Base-by-base conservation (phyloP, 2,329 filamentous ascomycete genomes). In the Exophiala sp. region DNA sequence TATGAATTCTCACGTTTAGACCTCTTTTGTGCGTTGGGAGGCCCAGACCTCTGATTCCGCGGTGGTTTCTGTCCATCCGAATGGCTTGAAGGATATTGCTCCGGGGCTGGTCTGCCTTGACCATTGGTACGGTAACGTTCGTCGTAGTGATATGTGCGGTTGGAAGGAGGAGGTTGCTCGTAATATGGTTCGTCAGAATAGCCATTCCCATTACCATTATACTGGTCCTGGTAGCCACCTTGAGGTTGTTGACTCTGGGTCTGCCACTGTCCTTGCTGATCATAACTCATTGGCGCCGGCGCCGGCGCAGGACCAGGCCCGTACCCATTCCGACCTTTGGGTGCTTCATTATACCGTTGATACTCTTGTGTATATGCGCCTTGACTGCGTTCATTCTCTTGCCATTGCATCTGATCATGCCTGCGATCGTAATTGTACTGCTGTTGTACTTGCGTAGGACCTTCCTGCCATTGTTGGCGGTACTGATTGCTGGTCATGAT, bases 21-120 rank as follows among this genome's bases (percentile, higher is more conserved):
- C 63, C 63, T 66, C 66, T 56, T 68, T 66, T 63, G 61, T 29
- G 45, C 57, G 45, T 35, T 61, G 44, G 64, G 52, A 42, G 54
- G 50, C 14, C 52, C 47, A 14, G 58, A 55, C 53, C 47, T 54
- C 11, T 50, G 52, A 18, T 49, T 29, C 20, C 36, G 41, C 16
- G 49, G 50, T 21, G 51, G 54, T 48, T 29, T 54, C 46, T 38
- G 53, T 38, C 11, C 21, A 14, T 51, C 29, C 10, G 36, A 46
- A 8, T 35, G 39, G 14, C 46, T 29, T 21, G 47, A 42, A 36
- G 34, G 33, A 18, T 46, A 5, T 29, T 58, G 50, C 16, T 54
- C 50, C 6, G 45, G 38, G 14, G 58, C 53, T 8, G 54, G 57
- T 42, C 54, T 57, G 35, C 41, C 36, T 32, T 36, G 54, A 29